Evolutionary conservation across 306 rosid species (phyloP).

Genomic region (Corylus americana): DNA sequence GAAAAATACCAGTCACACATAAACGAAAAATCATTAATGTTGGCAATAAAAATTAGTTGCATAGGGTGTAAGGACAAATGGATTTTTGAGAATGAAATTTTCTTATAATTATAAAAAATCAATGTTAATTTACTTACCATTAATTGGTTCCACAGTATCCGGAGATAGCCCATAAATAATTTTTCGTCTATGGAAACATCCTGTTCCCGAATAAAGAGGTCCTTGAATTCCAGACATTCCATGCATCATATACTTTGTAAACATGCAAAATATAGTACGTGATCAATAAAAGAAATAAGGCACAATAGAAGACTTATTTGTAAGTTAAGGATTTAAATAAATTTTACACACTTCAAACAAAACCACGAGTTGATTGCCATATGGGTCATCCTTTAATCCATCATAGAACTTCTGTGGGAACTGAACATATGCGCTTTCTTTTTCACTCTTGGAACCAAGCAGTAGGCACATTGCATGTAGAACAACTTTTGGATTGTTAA

Average conservation of each 20-base stretch:
- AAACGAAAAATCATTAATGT: background rate
- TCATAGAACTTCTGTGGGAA: constrained; percentile 53
- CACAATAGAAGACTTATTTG: background rate
- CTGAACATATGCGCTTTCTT: constrained; percentile 61
- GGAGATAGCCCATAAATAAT: constrained; percentile 14
- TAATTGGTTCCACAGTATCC: background rate
- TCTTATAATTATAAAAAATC: background rate
- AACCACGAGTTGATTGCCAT: constrained; percentile 42
- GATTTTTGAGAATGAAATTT: background rate
- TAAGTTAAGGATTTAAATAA: background rate
- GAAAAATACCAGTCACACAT: background rate
- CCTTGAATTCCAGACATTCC: constrained; percentile 33
- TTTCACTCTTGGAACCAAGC: constrained; percentile 40
- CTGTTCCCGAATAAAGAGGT: constrained; percentile 13
- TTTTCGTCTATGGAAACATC: constrained; percentile 23
- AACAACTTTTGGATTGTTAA: constrained; percentile 48
- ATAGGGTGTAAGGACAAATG: too few relatives aligned
- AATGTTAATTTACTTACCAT: constrained; percentile 4
- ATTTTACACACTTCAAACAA: constrained; percentile 28
- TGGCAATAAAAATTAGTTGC: background rate
- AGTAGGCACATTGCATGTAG: constrained; percentile 50
- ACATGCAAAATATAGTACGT: background rate
- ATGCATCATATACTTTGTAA: background rate
- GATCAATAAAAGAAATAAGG: background rate
- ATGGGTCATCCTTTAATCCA: constrained; percentile 63